These are phyloP conservation scores for Phytophthora pseudosyringae DNA, from an alignment of 352 stramenopile species.

Conservation along the genomic window DNA sequence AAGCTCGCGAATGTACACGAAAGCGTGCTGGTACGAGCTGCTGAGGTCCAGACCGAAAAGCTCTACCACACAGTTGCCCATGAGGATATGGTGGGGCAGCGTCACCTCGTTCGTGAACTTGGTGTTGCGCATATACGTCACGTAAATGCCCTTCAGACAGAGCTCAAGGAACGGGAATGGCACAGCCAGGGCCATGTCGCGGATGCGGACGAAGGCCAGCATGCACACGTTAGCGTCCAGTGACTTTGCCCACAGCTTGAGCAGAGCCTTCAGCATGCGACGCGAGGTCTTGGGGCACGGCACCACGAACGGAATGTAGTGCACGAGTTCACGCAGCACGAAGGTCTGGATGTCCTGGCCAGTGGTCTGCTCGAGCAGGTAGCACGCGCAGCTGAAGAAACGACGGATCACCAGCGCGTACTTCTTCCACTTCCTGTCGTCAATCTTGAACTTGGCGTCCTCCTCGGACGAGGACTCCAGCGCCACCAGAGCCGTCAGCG, in stretches of 20 bases:
- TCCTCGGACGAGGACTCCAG: slow-evolving; percentile 41
- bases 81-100: slow-evolving; percentile 86
- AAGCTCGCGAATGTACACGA: slow-evolving; percentile 99
- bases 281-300: slow-evolving; percentile 71
- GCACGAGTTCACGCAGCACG: slow-evolving; percentile 79
- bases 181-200: slow-evolving; percentile 94
- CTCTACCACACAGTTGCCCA: slow-evolving; percentile 99
- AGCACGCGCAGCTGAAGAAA: slow-evolving; percentile 93
- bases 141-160: slow-evolving; percentile 95
- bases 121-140: slow-evolving; percentile 96
- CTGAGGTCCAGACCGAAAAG: slow-evolving; percentile 96
- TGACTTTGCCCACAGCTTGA: slow-evolving; percentile 89
- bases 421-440: slow-evolving; percentile 86
- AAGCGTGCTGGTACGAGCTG: slow-evolving; percentile 98
- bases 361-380: slow-evolving; percentile 91
- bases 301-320: slow-evolving; percentile 79
- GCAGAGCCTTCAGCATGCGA: slow-evolving; percentile 81
- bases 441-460: slow-evolving; percentile 50
- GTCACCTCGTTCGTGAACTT: slow-evolving; percentile 94
- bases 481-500: slow-evolving; percentile 86
- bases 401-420: slow-evolving; percentile 85
- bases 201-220: slow-evolving; percentile 95
- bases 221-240: slow-evolving; percentile 87
- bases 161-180: slow-evolving; percentile 97
- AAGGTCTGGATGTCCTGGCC: slow-evolving; percentile 83